Evolutionary conservation across 768 basidiomycete species (phyloP).

Genomic region (Russula sp.): DNA sequence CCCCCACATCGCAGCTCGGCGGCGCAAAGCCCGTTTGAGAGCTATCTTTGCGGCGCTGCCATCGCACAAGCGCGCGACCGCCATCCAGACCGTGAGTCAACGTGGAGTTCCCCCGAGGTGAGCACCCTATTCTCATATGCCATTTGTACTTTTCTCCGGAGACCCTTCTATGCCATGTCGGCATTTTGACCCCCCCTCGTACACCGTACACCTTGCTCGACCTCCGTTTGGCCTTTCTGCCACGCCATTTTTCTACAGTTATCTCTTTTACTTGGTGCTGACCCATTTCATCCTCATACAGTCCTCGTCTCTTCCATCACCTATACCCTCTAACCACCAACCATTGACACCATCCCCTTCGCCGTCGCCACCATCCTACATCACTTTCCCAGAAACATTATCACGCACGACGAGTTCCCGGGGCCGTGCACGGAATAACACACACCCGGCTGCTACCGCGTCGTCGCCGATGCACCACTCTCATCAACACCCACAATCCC

Average conservation of each 20-base stretch:
- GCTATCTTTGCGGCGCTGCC: slow-evolving; percentile 35
- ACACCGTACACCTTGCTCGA: background rate
- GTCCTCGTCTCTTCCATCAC: slow-evolving; percentile 17
- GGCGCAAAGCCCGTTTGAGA: slow-evolving; percentile 44
- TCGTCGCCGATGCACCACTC: background rate
- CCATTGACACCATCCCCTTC: slow-evolving; percentile 19
- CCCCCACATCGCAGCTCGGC: slow-evolving; percentile 47
- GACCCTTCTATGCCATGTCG: background rate
- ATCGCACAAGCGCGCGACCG: slow-evolving; percentile 21
- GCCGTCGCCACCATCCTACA: slow-evolving; percentile 19
- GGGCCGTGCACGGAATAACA: slow-evolving; percentile 15
- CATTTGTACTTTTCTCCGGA: background rate
- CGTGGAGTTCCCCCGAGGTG: slow-evolving; percentile 20
- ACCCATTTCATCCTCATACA: background rate
- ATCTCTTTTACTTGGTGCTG: background rate
- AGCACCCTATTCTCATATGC: background rate
- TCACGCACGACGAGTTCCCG: slow-evolving; percentile 9
- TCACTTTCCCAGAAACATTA: background rate
- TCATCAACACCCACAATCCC: background rate
- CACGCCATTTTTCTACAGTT: background rate
- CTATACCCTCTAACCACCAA: slow-evolving; percentile 13
- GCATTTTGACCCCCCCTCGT: background rate
- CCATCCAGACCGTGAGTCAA: slow-evolving; percentile 19
- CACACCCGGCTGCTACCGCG: background rate
- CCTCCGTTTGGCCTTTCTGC: background rate